These are phyloP conservation scores for Rosa lucieae DNA, from an alignment of 306 rosid species.

Conservation along the genomic window DNA sequence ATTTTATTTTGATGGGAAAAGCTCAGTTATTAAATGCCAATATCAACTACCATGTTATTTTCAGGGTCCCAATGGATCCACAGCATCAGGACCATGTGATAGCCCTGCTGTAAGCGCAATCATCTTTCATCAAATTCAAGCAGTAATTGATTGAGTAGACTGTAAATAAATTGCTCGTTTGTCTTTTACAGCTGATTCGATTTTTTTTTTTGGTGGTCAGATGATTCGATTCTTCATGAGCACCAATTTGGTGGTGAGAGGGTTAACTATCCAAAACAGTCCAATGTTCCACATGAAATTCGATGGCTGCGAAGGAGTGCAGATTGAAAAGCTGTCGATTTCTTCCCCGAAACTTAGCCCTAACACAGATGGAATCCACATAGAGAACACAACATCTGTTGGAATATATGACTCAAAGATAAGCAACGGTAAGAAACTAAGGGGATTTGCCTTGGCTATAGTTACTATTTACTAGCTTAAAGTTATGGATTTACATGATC, in stretches of 20 bases:
- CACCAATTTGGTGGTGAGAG: slow-evolving; percentile 65
- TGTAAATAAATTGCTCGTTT: background rate
- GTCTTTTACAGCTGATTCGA: slow-evolving; percentile 49
- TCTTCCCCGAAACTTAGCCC: slow-evolving; percentile 96
- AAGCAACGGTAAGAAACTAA: slow-evolving; percentile 60
- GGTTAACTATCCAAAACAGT: slow-evolving; percentile 70
- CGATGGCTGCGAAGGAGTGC: slow-evolving; percentile 86
- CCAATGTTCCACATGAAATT: slow-evolving; percentile 90
- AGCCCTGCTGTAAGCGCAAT: slow-evolving; percentile 76
- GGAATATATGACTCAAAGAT: slow-evolving; percentile 71
- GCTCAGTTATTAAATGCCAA: slow-evolving; percentile 12
- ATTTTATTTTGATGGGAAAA: background rate
- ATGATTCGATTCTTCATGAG: slow-evolving; percentile 88
- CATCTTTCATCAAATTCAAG: background rate
- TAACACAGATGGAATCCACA: slow-evolving; percentile 92
- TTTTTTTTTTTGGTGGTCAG: slow-evolving; percentile 25
- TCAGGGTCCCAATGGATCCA: slow-evolving; percentile 74
- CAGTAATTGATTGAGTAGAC: background rate
- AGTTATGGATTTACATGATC: background rate
- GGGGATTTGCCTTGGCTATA: too few relatives aligned
- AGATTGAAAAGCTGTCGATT: slow-evolving; percentile 58
- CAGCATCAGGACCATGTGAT: slow-evolving; percentile 74
- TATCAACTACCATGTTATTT: slow-evolving; percentile 11
- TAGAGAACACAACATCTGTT: slow-evolving; percentile 63
- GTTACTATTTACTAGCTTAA: background rate